Base-by-base conservation (phyloP, 176 grass and related monocot genomes). In the Tillandsia fasciculata region DNA sequence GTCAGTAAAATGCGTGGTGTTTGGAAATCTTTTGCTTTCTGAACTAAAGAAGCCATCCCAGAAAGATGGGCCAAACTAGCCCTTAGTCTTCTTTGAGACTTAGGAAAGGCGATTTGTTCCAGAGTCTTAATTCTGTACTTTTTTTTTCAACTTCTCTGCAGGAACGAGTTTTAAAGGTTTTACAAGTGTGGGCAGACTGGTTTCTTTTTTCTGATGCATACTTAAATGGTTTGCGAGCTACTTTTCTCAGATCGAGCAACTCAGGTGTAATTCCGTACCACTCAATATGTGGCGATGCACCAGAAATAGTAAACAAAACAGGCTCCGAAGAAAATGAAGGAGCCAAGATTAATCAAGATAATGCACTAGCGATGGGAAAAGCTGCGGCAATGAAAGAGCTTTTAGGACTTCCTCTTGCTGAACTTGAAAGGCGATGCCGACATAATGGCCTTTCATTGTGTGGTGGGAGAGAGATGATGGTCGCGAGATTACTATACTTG, bases 141-240 rank as follows among this genome's bases (percentile, higher is more conserved):
- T 57, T 10, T 82, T 79, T 83, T 80, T 64, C 80, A 68, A 74
- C 23, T 71, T 18, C 75, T 79, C 47, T 77, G 64, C 64, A 99
- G 90, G 95, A 94, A 80, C 82, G 95, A 75, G 95, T 99, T 77
- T 51, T 87, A 72, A 99, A 99, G 76, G 95, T 99, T 77, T 75
- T 99, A 79, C 95, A 94, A 84, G 95, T 99, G 73, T 99, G 95
- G 95, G 90, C 77, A 64, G 95, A 99, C 70, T 99, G 95, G 95
- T 99, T 99, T 72, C 79, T 99, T 64, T 99, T 99, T 83, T 99
- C 95, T n/a, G 95, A 99, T 83, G 87, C 87, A 82, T 99, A 88
- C 74, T 72, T 99, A 72, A 94, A 93, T 79, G 95, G 95, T 18
- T 33, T 99, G 65, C 81, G 90, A 69, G 83, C 82, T 64, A 94